Conservation (phyloP, 2,329 filamentous ascomycete genomes). For the Tolypocladium amazonense region DNA sequence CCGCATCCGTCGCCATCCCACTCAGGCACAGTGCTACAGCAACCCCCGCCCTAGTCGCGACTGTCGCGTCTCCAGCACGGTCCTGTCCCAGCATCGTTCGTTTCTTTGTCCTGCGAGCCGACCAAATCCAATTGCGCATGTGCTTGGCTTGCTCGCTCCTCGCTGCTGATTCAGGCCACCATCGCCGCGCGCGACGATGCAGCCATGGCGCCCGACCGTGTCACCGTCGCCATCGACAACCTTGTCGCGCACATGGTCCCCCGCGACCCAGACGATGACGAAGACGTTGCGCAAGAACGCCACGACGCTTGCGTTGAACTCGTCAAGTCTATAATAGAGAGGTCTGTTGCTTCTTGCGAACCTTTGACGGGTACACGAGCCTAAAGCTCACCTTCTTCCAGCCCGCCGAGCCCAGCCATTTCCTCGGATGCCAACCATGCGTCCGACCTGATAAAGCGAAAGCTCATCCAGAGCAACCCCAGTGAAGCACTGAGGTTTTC, state of each 20-base stretch:
- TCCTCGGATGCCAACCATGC: slow-evolving; percentile 79
- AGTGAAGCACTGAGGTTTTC: slow-evolving; percentile 76
- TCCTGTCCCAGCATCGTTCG: slow-evolving; percentile 1
- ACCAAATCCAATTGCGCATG: not conserved
- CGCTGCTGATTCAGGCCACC: not conserved
- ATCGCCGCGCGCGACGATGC: slow-evolving; percentile 29
- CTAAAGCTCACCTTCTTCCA: slow-evolving; percentile 11
- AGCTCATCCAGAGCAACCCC: slow-evolving; percentile 67
- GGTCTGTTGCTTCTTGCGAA: slow-evolving; percentile 22
- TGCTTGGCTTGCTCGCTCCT: not conserved
- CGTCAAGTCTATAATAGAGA: slow-evolving; percentile 40
- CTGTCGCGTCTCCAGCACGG: slow-evolving; percentile 16
- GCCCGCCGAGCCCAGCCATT: slow-evolving; percentile 41
- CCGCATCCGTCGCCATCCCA: slow-evolving; percentile 6
- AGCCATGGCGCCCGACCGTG: slow-evolving; percentile 52
- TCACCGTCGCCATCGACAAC: slow-evolving; percentile 69
- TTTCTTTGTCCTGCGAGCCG: not conserved
- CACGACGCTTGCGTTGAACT: slow-evolving; percentile 51
- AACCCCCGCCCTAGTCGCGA: slow-evolving; percentile 10
- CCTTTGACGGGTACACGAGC: not conserved
- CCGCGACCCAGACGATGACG: slow-evolving; percentile 51
- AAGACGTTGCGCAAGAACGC: slow-evolving; percentile 56
- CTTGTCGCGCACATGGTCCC: slow-evolving; percentile 68
- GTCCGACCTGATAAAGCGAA: slow-evolving; percentile 83
- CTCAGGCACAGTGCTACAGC: not conserved